Percentiles rank a stretch among this genome's conserved stretches.
phyloP scores from a whole-genome alignment of 1,284 basidiomycete species.

The Thelephora terrestris region DNA sequence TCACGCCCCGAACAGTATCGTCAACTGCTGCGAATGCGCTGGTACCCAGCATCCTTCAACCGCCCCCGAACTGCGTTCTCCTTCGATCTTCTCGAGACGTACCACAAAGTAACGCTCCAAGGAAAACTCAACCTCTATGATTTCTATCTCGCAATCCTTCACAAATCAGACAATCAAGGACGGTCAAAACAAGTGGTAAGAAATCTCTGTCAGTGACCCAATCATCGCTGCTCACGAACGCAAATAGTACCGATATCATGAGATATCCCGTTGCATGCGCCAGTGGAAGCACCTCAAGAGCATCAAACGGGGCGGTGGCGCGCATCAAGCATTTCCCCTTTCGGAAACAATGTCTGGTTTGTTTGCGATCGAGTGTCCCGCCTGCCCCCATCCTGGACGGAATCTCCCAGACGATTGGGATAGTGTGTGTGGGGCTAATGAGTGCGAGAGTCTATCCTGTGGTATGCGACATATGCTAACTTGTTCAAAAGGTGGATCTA shows the following conservation, averaged over 20 bases:
- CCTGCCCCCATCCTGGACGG: neutral
- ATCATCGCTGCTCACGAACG: too few species aligned
- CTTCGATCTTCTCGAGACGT: constrained; percentile 9
- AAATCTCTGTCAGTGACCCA: constrained; percentile 2
- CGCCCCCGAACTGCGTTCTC: constrained; percentile 10
- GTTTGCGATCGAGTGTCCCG: constrained; percentile 18
- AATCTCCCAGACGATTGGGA: too few species aligned
- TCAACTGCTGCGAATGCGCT: constrained; percentile 8
- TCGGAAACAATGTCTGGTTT: too few species aligned
- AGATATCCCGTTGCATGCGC: constrained; percentile 15
- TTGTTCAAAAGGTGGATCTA: neutral
- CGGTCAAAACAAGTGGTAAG: neutral
- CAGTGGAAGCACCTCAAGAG: too few species aligned
- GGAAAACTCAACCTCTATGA: constrained; percentile 11
- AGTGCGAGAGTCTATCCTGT: constrained; percentile 18
- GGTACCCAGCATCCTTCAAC: constrained; percentile 9
- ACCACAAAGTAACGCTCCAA: constrained; percentile 10
- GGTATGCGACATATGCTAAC: constrained; percentile 13
- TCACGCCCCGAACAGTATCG: neutral
- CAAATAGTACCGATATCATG: constrained; percentile 18
- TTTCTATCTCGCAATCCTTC: constrained; percentile 10
- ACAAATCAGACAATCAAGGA: constrained; percentile 11
- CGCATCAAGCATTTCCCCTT: too few species aligned
- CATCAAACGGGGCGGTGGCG: too few species aligned
- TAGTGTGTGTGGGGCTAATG: too few species aligned